Evolutionary conservation across 225 moss, liverwort and hornwort genomes (phyloP).

Genomic region (Anthoceros angustus): DNA sequence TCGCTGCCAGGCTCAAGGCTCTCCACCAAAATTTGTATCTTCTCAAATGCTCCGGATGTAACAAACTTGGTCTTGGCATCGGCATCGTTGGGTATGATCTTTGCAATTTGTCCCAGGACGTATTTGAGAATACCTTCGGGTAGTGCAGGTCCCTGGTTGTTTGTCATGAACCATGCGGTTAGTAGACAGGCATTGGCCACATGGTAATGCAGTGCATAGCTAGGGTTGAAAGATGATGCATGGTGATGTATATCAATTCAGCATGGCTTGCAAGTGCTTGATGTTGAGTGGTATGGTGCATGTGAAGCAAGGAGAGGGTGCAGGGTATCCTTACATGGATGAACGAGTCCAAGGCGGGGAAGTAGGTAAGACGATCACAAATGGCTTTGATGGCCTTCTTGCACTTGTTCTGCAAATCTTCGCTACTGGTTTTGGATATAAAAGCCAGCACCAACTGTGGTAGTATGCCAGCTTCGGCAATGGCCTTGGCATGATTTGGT

Average conservation of each 20-base stretch:
- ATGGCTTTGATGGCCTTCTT: conserved; percentile 62
- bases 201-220: no score
- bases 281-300: no score
- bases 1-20: conserved; percentile 19
- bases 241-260: no score
- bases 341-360: conserved; percentile 73
- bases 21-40: conserved; percentile 52
- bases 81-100: conserved; percentile 44
- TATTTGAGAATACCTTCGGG: conserved; percentile 53
- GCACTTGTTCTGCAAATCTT: conserved; percentile 70
- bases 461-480: conserved; percentile 62
- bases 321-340: conserved; percentile 33
- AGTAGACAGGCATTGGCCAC: no score
- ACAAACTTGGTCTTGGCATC: conserved; percentile 83
- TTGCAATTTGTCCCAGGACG: conserved; percentile 55
- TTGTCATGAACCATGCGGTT: no score
- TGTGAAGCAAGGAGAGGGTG: neutral
- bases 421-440: conserved; percentile 61
- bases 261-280: no score
- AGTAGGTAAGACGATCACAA: conserved; percentile 48
- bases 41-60: conserved; percentile 68
- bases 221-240: neutral
- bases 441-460: conserved; percentile 39
- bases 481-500: conserved; percentile 55
- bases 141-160: conserved; percentile 44